Evolutionary conservation across 2,329 filamentous ascomycete species (phyloP).

Genomic region (Trichoderma sp.): DNA sequence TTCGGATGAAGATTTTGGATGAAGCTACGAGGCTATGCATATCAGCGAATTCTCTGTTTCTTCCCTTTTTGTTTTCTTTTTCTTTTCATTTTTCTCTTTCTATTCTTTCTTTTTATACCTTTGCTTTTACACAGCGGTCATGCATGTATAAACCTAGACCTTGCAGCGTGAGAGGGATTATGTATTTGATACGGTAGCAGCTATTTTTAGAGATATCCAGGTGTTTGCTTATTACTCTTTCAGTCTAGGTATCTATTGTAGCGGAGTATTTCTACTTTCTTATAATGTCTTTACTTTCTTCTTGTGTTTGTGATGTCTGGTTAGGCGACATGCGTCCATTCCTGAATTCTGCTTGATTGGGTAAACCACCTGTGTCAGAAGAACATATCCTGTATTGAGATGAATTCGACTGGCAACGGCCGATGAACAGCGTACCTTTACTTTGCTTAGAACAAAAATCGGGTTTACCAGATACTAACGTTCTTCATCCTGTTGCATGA

Average conservation of each 20-base stretch:
- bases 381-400: neutral
- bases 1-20: neutral
- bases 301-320: neutral
- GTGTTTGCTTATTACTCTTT: constrained; percentile 4
- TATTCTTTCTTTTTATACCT: neutral
- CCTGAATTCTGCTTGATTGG: neutral
- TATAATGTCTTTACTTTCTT: neutral
- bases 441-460: too few species aligned
- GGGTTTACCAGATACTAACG: too few species aligned
- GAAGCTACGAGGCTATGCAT: neutral
- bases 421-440: too few species aligned
- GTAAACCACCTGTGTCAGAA: neutral
- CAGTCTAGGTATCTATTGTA: neutral
- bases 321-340: neutral
- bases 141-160: constrained; percentile 16
- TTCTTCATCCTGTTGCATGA: too few species aligned
- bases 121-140: constrained; percentile 14
- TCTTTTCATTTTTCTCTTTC: neutral
- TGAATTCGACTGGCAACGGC: too few species aligned
- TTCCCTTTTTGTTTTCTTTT: neutral
- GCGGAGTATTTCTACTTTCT: neutral
- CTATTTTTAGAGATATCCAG: constrained; percentile 11
- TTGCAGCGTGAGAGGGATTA: neutral
- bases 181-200: constrained; percentile 16
- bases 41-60: neutral